Percentiles rank a stretch among this genome's conserved stretches.
These are phyloP conservation scores for Peronosclerospora sorghi DNA, from an alignment of 352 stramenopile species.

Conservation along the genomic window DNA sequence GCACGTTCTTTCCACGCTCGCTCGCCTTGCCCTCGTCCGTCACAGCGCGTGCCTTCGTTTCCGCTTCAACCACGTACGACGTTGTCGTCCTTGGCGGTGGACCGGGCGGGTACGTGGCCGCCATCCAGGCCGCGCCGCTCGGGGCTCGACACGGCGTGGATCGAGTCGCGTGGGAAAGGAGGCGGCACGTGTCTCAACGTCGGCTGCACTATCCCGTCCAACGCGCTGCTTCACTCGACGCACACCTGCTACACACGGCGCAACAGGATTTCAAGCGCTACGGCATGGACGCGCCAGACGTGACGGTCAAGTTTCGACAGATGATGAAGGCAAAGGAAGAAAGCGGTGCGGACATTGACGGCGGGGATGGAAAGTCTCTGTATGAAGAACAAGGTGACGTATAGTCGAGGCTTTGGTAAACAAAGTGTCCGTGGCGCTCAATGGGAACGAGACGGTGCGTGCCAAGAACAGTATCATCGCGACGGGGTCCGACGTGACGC, in stretches of 20 bases:
- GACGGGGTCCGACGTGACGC: constrained; percentile 85
- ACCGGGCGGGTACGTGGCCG: constrained; percentile 96
- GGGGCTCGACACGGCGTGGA: constrained; percentile 96
- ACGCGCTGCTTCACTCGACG: constrained; percentile 92
- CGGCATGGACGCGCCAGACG: constrained; percentile 85
- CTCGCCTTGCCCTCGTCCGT: constrained; percentile 31
- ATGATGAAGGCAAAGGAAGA: constrained; percentile 96
- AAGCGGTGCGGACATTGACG: constrained; percentile 91
- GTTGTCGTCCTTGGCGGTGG: constrained; percentile 91
- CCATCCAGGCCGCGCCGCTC: constrained; percentile 97
- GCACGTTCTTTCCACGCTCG: constrained; percentile 15
- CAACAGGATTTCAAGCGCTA: constrained; percentile 94
- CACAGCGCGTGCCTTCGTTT: constrained; percentile 38
- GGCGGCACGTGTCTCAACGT: constrained; percentile 98
- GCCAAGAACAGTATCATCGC: constrained; percentile 97
- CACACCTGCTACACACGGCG: constrained; percentile 95
- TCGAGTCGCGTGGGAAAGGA: constrained; percentile 93
- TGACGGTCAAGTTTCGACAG: constrained; percentile 91
- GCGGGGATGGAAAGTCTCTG: constrained; percentile 96
- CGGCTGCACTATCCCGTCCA: constrained; percentile 98
- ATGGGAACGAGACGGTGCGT: constrained; percentile 87
- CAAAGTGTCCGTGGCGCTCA: constrained; percentile 86
- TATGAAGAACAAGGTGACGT: constrained; percentile 99
- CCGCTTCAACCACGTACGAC: constrained; percentile 46
- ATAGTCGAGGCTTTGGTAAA: constrained; percentile 95